Conservation (phyloP, 2,329 filamentous ascomycete genomes). For the Albifimbria verrucaria region DNA sequence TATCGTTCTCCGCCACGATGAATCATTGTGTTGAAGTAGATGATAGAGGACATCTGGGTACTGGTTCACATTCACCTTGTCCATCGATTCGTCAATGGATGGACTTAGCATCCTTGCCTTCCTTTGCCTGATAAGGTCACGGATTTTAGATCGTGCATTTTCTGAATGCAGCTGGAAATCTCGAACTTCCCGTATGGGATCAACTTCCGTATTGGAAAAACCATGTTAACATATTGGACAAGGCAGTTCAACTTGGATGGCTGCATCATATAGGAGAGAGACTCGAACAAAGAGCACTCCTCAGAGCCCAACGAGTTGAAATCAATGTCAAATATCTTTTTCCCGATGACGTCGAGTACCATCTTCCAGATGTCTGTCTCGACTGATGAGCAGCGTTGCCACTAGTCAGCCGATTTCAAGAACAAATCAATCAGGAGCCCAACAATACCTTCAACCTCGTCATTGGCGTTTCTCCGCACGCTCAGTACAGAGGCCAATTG, state of each 20-base stretch:
- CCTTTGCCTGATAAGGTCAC: background rate
- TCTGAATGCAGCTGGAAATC: background rate
- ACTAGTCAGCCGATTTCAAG: background rate
- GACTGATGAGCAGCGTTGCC: background rate
- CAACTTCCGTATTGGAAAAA: background rate
- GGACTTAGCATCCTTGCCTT: too few species aligned
- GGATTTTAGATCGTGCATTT: background rate
- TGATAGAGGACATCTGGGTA: background rate
- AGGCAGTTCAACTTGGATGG: background rate
- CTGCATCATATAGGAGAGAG: background rate
- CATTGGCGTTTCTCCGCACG: slow-evolving; percentile 8
- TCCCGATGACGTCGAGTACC: too few species aligned
- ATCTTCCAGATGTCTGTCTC: slow-evolving; percentile 6
- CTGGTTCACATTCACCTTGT: background rate
- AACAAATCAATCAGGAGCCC: background rate
- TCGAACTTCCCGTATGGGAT: background rate
- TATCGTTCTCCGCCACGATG: background rate
- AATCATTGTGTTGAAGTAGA: background rate
- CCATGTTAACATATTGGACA: background rate
- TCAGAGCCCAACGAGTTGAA: background rate
- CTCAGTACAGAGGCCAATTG: slow-evolving; percentile 21
- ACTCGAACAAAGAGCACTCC: background rate
- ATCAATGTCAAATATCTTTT: background rate
- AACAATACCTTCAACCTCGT: background rate
- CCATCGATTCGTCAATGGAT: too few species aligned